phyloP scores from a whole-genome alignment of 768 basidiomycete species.

The Roridomyces roridus region DNA sequence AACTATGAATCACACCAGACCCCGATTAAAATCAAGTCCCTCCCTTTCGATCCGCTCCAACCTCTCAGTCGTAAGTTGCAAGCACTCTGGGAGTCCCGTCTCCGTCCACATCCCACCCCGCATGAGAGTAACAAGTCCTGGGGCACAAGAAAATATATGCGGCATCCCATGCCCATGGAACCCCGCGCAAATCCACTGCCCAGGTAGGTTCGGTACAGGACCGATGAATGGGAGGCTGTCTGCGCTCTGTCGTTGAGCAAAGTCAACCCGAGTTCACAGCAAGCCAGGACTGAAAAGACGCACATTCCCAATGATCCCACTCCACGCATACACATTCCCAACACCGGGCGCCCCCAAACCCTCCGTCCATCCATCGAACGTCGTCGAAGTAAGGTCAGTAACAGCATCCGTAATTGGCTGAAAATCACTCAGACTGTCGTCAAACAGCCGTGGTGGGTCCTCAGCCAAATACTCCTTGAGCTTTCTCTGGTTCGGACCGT shows the following conservation, averaged over 20 bases:
- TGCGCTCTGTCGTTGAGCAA: conserved; percentile 13
- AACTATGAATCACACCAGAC: no score
- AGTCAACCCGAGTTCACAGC: no score
- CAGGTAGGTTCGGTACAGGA: conserved; percentile 21
- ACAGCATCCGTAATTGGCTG: conserved; percentile 25
- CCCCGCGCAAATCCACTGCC: conserved; percentile 28
- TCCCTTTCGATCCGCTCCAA: conserved; percentile 5
- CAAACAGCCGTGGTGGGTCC: conserved; percentile 15
- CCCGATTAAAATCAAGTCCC: background rate
- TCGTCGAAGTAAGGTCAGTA: conserved; percentile 9
- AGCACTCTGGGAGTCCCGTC: conserved; percentile 25
- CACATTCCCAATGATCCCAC: conserved; percentile 27
- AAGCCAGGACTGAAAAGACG: no score
- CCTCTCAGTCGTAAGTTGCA: conserved; percentile 19
- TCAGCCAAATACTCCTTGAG: conserved; percentile 21
- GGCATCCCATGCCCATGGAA: conserved; percentile 31
- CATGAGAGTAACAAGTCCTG: conserved; percentile 21
- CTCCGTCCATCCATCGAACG: conserved; percentile 25
- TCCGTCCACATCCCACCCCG: conserved; percentile 23
- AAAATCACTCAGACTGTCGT: conserved; percentile 26
- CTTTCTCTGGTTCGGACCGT: conserved; percentile 18
- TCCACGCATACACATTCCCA: conserved; percentile 25
- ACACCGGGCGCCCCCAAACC: conserved; percentile 18
- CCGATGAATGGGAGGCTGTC: conserved; percentile 29
- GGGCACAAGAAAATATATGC: conserved; percentile 16